Evolutionary conservation across 192 early-diverging fungal genomes (phyloP).

Genomic region (Entomortierella beljakovae): DNA sequence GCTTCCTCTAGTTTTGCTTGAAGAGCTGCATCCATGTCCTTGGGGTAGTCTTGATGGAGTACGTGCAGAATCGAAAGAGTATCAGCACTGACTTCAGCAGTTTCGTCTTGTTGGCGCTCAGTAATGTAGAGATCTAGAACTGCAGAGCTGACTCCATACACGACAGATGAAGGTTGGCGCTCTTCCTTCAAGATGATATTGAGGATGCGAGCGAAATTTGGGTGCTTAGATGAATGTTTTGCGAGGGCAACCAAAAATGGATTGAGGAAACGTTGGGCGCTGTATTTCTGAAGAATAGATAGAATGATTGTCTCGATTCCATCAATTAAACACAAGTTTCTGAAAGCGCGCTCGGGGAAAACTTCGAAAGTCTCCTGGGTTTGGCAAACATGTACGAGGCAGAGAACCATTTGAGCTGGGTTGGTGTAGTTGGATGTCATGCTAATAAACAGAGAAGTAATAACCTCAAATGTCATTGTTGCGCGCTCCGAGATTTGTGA

Average conservation of each 20-base stretch:
- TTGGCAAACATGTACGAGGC: conserved; percentile 65
- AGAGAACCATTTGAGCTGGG: conserved; percentile 55
- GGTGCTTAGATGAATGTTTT: conserved; percentile 29
- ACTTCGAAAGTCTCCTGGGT: conserved; percentile 60
- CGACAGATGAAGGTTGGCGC: conserved; percentile 44
- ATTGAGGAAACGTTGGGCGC: conserved; percentile 59
- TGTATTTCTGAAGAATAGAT: conserved; percentile 52
- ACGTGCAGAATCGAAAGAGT: conserved; percentile 38
- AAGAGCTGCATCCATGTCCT: conserved; percentile 57
- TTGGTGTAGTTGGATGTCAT: conserved; percentile 52
- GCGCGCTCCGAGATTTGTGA: conserved; percentile 68
- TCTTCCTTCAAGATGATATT: conserved; percentile 45
- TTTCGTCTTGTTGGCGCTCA: conserved; percentile 20
- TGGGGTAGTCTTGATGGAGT: conserved; percentile 56
- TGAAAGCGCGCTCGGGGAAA: conserved; percentile 45
- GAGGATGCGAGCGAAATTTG: conserved; percentile 42
- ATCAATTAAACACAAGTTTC: conserved; percentile 32
- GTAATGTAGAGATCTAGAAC: conserved; percentile 54
- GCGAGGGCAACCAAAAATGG: conserved; percentile 50
- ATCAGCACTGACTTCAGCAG: conserved; percentile 16
- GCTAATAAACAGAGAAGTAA: conserved; percentile 56
- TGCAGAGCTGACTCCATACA: conserved; percentile 46
- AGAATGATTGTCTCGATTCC: conserved; percentile 38
- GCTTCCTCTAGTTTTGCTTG: conserved; percentile 52
- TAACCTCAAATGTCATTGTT: conserved; percentile 57